Conservation (phyloP, 306 rosid species). For the Purshia tridentata region DNA sequence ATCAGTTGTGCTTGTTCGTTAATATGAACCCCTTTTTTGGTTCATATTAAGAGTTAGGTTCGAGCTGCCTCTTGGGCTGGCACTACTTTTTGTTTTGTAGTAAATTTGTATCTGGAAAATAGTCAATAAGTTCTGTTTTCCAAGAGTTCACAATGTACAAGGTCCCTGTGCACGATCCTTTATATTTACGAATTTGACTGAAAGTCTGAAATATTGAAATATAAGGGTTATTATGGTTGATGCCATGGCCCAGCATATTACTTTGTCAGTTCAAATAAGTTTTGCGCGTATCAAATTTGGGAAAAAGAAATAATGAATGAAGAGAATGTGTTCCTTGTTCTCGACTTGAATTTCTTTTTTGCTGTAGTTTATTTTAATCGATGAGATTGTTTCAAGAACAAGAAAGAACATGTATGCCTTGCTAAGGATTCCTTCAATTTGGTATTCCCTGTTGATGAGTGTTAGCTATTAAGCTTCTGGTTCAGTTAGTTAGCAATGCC, state of each 20-base stretch:
- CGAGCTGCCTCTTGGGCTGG: conserved; percentile 14
- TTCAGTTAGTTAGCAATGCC: too few species aligned
- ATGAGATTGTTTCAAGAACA: background rate
- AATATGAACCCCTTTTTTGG: background rate
- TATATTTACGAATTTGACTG: background rate
- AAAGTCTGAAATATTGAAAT: background rate
- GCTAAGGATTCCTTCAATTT: background rate
- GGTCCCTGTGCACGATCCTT: background rate
- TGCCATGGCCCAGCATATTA: background rate
- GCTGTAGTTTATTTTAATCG: background rate
- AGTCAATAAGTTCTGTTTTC: background rate
- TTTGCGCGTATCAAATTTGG: too few species aligned
- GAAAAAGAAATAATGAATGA: background rate
- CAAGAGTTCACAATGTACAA: background rate
- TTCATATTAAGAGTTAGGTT: conserved; percentile 11
- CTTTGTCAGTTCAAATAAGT: background rate
- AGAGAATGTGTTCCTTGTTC: background rate
- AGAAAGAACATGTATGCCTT: background rate
- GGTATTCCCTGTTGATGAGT: background rate
- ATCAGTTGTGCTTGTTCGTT: background rate
- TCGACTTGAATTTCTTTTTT: background rate
- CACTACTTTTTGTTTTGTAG: background rate
- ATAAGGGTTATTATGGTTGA: background rate
- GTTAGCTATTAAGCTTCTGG: too few species aligned
- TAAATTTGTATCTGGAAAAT: background rate